Base-by-base conservation (phyloP, 768 basidiomycete genomes). In the Trametes villosa region DNA sequence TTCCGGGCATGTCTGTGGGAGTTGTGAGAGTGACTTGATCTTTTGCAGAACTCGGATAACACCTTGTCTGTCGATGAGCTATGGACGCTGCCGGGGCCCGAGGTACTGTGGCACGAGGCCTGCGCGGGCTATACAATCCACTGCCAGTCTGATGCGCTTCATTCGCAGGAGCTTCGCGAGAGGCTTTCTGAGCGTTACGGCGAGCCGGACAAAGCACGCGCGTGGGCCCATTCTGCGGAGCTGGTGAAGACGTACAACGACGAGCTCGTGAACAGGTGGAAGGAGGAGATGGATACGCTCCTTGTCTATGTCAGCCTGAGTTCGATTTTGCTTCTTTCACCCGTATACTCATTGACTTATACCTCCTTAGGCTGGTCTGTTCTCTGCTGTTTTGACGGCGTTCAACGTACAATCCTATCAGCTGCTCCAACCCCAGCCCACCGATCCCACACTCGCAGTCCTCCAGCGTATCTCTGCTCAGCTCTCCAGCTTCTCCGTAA, bases 351-450 rank as follows among this genome's bases (percentile, higher is more conserved):
- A 50, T 31, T 18, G n/a, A 52, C 41, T 38, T 27, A 34, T 17
- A 27, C 17, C 9, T 8, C 22, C 34, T 9, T 9, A 68, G 70
- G 67, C 69, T 22, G 70, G 65, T 41, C 60, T 70, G 9, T 71
- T 70, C 47, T 71, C 70, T 12, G 69, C 66, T 1, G 60, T 71
- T 13, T 58, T 70, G n/a, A 63, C 67, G 2, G 55, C 67, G n/a
- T 71, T 71, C 59, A 57, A 61, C 40, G 53, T 63, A 13, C 63
- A 66, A 48, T 65, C 64, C 9, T 67, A 60, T 22, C 40, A 34
- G n/a, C 38, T 57, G 13, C 60, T 71, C 3, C 65, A 63, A 22
- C 61, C 54, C 1, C 47, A 30, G 12, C 33, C 44, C 26, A 30
- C 58, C n/a, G 34, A 46, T 20, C 44, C 58, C 29, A 36, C 40